Percentiles rank a stretch among this genome's conserved stretches.
phyloP scores from a whole-genome alignment of 495 filamentous ascomycete genomes.

The Penicillium goetzii region DNA sequence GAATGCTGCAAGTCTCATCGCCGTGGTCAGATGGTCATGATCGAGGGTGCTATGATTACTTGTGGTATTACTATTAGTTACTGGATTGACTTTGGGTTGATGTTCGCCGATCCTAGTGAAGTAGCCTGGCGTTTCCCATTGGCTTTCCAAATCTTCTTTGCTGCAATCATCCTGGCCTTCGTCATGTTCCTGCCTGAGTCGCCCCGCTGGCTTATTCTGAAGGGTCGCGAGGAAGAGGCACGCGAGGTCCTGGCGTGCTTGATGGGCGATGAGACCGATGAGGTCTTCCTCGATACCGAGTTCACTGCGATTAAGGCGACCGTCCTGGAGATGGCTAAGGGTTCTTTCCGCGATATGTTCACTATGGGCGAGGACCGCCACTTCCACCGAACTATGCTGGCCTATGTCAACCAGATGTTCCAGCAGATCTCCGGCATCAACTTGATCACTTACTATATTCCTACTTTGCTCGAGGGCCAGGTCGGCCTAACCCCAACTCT shows the following conservation, averaged over 20 bases:
- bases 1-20: constrained; percentile 73
- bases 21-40: constrained; percentile 78
- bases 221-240: constrained; percentile 68
- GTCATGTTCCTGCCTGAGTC: constrained; percentile 72
- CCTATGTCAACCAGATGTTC: constrained; percentile 78
- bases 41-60: constrained; percentile 74
- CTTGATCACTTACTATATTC: constrained; percentile 73
- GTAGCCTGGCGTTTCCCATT: constrained; percentile 78
- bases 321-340: constrained; percentile 70
- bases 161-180: constrained; percentile 60
- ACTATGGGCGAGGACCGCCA: constrained; percentile 73
- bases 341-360: constrained; percentile 69
- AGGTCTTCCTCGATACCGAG: constrained; percentile 62
- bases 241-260: constrained; percentile 64
- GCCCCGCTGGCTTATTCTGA: constrained; percentile 74
- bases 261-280: constrained; percentile 55
- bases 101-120: constrained; percentile 63
- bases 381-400: constrained; percentile 71
- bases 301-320: constrained; percentile 76
- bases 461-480: constrained; percentile 63
- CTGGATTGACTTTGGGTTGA: constrained; percentile 75
- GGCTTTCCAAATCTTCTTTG: constrained; percentile 73
- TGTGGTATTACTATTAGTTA: constrained; percentile 73
- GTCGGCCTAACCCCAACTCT: constrained; percentile 58
- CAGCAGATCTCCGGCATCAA: constrained; percentile 80